A percentile compares a stretch with the other conserved stretches of the same genome.
phyloP scores from a whole-genome alignment of 2,329 filamentous ascomycete genomes.

The Lasiodiplodia hormozganensis region DNA sequence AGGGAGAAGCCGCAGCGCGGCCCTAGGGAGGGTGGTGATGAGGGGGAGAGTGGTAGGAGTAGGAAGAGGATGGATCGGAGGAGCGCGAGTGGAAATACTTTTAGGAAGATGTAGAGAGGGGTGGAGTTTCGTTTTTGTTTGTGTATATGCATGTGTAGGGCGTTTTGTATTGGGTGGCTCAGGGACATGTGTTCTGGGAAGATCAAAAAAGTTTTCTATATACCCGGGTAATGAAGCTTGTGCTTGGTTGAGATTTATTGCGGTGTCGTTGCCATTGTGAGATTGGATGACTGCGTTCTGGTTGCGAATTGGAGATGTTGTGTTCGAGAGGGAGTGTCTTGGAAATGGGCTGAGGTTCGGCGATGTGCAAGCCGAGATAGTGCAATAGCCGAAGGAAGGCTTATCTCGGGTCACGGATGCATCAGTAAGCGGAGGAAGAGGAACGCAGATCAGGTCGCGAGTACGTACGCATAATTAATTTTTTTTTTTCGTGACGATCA shows the following conservation, averaged over 20 bases:
- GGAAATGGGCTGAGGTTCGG: background rate
- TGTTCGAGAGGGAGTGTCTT: no score
- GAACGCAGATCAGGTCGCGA: background rate
- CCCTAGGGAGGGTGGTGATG: constrained; percentile 37
- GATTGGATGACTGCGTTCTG: no score
- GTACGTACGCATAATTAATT: background rate
- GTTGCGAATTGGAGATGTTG: no score
- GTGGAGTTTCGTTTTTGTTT: background rate
- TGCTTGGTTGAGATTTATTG: background rate
- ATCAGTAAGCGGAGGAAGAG: background rate
- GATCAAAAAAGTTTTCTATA: constrained; percentile 18
- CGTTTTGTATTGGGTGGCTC: background rate
- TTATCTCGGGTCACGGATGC: constrained; percentile 7
- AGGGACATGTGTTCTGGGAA: background rate
- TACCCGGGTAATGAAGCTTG: constrained; percentile 22
- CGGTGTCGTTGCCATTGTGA: background rate
- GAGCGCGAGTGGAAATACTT: constrained; percentile 78
- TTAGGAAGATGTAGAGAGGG: constrained; percentile 66
- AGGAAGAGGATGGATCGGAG: constrained; percentile 60
- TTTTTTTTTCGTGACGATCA: background rate
- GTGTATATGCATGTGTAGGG: background rate
- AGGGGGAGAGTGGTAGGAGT: constrained; percentile 33
- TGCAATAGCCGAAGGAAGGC: background rate
- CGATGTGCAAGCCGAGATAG: background rate
- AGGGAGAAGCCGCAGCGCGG: constrained; percentile 47